Conservation (phyloP, 2,329 filamentous ascomycete species). For the Scedosporium minutisporum region DNA sequence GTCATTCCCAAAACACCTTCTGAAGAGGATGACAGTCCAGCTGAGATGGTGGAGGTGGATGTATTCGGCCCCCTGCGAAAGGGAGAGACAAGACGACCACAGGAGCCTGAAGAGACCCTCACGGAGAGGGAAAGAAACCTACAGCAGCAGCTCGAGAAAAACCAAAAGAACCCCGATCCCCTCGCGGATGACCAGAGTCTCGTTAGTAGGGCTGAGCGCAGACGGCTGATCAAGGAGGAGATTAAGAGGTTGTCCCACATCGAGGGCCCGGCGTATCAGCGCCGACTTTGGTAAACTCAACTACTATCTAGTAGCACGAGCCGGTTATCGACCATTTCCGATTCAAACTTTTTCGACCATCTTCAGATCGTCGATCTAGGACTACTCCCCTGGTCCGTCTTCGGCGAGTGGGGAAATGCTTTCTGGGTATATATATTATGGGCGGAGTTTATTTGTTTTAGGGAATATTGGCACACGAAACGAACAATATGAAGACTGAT, state of each 20-base stretch:
- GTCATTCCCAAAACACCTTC: slow-evolving; percentile 8
- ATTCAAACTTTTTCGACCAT: too few species aligned
- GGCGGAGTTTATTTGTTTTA: background rate
- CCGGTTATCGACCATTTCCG: too few species aligned
- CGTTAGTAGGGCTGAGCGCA: slow-evolving; percentile 41
- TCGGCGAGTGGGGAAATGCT: background rate
- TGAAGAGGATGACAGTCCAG: background rate
- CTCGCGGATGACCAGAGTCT: slow-evolving; percentile 32
- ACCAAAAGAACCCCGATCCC: slow-evolving; percentile 23
- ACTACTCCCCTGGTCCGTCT: background rate
- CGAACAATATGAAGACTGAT: background rate
- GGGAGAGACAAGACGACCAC: slow-evolving; percentile 1
- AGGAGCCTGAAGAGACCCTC: slow-evolving; percentile 16
- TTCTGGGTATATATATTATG: background rate
- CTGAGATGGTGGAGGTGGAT: background rate
- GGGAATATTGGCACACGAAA: background rate
- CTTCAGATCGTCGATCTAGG: background rate
- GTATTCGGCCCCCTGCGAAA: background rate
- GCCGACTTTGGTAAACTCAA: slow-evolving; percentile 37
- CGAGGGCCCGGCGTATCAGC: slow-evolving; percentile 39
- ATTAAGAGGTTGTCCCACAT: slow-evolving; percentile 37
- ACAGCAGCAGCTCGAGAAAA: slow-evolving; percentile 13
- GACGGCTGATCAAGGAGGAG: slow-evolving; percentile 49
- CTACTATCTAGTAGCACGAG: background rate
- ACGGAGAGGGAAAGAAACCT: slow-evolving; percentile 14